Base-by-base conservation (phyloP, 805 yeast genomes). In the Pichia sporocuriosa region DNA sequence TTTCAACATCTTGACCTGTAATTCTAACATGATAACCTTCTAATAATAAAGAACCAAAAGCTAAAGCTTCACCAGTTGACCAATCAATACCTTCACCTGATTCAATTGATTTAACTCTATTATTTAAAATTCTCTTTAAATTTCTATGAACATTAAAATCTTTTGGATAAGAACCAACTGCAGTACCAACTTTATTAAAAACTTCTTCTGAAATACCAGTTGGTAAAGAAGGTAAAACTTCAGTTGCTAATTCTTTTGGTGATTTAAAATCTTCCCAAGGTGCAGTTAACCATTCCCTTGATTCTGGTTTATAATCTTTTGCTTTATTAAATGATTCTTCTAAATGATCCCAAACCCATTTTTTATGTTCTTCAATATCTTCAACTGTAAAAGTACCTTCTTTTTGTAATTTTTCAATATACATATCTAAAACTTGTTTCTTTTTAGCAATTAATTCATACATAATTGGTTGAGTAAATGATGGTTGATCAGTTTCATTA, bases 221-320 rank as follows among this genome's bases (percentile, higher is more conserved):
- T 65, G 97, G 97, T 61, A 86, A 79, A 63, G 93, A 97, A 34
- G 97, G 97, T 61, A 93, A 74, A 37, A 93, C 74, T 70, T 93
- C 97, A 44, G 93, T 85, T 32, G 97, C 96, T 57, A 93, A 77
- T 68, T 89, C 97, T 67, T 80, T 87, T 62, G 97, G 96, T 42
- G 96, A 85, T 75, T 94, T 94, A 75, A 93, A 93, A 53, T 87
- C 96, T 67, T 89, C 96, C 99, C 99, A 93, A 53, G 97, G 93
- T 34, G 96, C 85, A 42, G 98, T 85, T 57, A 93, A 77, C 99
- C 99, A 93, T 70, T 90, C 97, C 72, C 95, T 80, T 24, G 90
- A 76, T 49, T 88, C 82, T 55, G 97, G 94, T 57, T 75, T 76
- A 70, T 88, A 87, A 46, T 87, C 95, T 70, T 87, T 87, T 37